Conservation (phyloP, 768 basidiomycete genomes). For the Xerocomellus dryophilus region DNA sequence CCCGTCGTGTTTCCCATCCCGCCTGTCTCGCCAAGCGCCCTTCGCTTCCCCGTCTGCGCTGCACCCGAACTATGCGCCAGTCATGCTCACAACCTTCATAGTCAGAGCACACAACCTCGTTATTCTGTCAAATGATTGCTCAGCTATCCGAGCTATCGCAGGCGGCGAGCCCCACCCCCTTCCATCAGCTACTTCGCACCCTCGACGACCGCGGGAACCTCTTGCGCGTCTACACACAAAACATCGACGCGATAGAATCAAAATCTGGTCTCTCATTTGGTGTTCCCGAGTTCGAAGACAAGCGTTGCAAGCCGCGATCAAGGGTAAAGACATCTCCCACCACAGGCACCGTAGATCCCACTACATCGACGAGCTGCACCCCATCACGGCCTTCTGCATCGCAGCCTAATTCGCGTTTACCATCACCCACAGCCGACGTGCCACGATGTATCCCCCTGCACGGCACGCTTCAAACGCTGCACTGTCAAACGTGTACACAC, state of each 20-base stretch:
- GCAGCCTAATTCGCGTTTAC: conserved; percentile 37
- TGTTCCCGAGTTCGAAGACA: conserved; percentile 66
- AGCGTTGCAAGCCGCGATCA: conserved; percentile 50
- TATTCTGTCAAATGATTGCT: conserved; percentile 90
- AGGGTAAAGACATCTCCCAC: conserved; percentile 38
- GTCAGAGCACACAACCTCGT: conserved; percentile 71
- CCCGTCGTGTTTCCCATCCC: conserved; percentile 2
- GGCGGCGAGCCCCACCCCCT: conserved; percentile 72
- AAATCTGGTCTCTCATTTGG: conserved; percentile 87
- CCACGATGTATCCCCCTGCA: conserved; percentile 89
- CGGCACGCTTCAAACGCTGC: conserved; percentile 74
- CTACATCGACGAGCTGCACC: conserved; percentile 12
- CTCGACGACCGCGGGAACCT: conserved; percentile 76
- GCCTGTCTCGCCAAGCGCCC: neutral
- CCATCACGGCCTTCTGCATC: conserved; percentile 16
- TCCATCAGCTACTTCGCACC: conserved; percentile 70
- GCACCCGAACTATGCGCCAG: neutral
- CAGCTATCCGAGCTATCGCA: conserved; percentile 71
- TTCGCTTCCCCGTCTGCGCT: conserved; percentile 2
- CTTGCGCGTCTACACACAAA: conserved; percentile 88
- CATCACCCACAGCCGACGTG: conserved; percentile 52
- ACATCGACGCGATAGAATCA: conserved; percentile 85
- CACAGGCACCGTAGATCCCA: conserved; percentile 13
- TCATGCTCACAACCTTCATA: conserved; percentile 33
- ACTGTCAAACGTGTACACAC: conserved; percentile 79